Evolutionary conservation across 2,329 filamentous ascomycete species (phyloP).

Genomic region (Emmonsiellopsis sp.): DNA sequence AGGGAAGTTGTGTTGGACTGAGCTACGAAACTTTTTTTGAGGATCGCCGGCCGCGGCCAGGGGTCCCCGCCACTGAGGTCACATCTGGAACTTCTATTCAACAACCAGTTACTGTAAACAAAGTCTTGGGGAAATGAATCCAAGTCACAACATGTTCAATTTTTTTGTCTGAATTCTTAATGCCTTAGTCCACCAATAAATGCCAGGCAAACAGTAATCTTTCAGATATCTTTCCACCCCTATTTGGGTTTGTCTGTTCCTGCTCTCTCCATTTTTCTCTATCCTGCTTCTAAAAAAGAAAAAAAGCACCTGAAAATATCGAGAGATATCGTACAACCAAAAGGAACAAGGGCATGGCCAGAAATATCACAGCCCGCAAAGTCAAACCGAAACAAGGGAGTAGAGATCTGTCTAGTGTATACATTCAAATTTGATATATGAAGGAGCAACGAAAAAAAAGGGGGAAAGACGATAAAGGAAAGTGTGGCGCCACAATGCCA

Average conservation of each 20-base stretch:
- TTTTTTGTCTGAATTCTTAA: too few species aligned
- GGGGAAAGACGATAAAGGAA: slow-evolving; percentile 19
- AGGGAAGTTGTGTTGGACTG: too few species aligned
- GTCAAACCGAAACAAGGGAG: not conserved
- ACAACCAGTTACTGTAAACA: too few species aligned
- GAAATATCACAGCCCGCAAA: not conserved
- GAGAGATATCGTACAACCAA: not conserved
- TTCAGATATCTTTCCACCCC: not conserved
- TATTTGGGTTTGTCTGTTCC: not conserved
- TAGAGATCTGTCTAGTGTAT: slow-evolving; percentile 4
- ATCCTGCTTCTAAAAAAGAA: not conserved
- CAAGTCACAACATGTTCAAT: too few species aligned
- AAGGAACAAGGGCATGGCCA: not conserved
- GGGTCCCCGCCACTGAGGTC: too few species aligned
- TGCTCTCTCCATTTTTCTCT: not conserved
- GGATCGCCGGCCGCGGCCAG: too few species aligned
- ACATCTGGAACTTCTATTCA: too few species aligned
- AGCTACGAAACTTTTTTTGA: too few species aligned
- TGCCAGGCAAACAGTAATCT: too few species aligned
- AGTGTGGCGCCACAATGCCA: slow-evolving; percentile 5
- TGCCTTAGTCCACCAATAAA: too few species aligned
- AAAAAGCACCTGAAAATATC: not conserved
- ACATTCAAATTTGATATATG: not conserved
- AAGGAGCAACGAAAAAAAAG: not conserved
- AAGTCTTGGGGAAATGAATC: too few species aligned